These are phyloP conservation scores for Fusarium staphyleae DNA, from an alignment of 2,329 filamentous ascomycete genomes.

Conservation along the genomic window DNA sequence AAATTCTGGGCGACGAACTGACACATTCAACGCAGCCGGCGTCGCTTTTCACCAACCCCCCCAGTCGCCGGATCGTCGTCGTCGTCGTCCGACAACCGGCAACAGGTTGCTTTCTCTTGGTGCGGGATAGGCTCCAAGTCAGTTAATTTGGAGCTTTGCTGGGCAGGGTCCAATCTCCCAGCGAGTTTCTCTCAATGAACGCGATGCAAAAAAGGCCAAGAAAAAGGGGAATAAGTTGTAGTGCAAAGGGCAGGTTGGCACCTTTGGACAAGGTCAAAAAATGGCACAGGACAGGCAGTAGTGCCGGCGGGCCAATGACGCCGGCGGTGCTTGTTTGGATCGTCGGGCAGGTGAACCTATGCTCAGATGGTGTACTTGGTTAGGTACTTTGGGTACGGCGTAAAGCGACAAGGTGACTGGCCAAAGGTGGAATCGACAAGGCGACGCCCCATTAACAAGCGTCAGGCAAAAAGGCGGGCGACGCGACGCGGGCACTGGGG, in stretches of 20 bases:
- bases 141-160: slow-evolving; percentile 11
- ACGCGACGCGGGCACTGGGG: slow-evolving; percentile 14
- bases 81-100: slow-evolving; percentile 2
- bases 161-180: slow-evolving; percentile 15
- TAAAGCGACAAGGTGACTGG: slow-evolving; percentile 31
- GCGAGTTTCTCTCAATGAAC: slow-evolving; percentile 6
- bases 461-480: slow-evolving; percentile 28
- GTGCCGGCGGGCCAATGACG: slow-evolving; percentile 38
- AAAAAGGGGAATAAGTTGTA: slow-evolving; percentile 20
- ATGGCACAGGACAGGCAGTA: slow-evolving; percentile 30
- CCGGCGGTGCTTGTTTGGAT: slow-evolving; percentile 38
- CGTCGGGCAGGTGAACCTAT: slow-evolving; percentile 38
- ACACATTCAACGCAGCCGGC: slow-evolving; percentile 15
- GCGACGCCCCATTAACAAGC: slow-evolving; percentile 30
- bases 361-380: slow-evolving; percentile 36
- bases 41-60: slow-evolving; percentile 34
- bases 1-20: slow-evolving; percentile 22
- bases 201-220: slow-evolving; percentile 6
- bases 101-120: slow-evolving; percentile 15
- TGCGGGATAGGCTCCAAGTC: slow-evolving; percentile 26
- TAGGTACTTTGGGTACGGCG: slow-evolving; percentile 3
- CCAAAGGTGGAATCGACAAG: slow-evolving; percentile 26
- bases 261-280: slow-evolving; percentile 15
- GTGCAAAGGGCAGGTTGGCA: slow-evolving; percentile 15
- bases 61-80: slow-evolving; percentile 29